Evolutionary conservation across 164 flowering plant species (phyloP).

Genomic region (Dillenia turbinata): DNA sequence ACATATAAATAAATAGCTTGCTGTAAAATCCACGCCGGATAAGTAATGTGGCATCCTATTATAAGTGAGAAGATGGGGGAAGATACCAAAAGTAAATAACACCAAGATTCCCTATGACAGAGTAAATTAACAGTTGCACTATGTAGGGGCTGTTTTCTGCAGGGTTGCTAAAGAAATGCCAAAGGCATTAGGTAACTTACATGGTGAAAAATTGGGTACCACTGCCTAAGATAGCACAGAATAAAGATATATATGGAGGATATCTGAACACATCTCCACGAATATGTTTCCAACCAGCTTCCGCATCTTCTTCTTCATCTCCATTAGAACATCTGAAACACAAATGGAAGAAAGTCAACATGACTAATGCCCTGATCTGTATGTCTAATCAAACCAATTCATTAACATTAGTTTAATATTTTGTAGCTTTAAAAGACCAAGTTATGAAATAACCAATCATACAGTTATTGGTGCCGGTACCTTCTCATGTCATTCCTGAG

Average conservation of each 20-base stretch:
- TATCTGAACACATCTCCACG: constrained; percentile 68
- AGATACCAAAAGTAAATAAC: too few relatives aligned
- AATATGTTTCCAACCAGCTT: constrained; percentile 65
- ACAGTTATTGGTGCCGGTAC: constrained; percentile 15
- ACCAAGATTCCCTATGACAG: too few relatives aligned
- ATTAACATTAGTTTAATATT: constrained; percentile 9
- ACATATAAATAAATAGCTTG: too few relatives aligned
- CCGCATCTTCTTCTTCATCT: constrained; percentile 63
- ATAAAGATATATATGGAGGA: constrained; percentile 47
- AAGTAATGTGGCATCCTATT: too few relatives aligned
- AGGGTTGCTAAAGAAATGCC: too few relatives aligned
- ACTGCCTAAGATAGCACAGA: constrained; percentile 64
- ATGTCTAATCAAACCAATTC: neutral
- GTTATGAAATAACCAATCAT: too few relatives aligned
- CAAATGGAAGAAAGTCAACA: constrained; percentile 5
- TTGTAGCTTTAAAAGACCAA: neutral
- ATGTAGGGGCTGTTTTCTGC: too few relatives aligned
- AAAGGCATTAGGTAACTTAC: constrained; percentile 33
- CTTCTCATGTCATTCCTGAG: constrained; percentile 62
- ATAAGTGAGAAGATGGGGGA: too few relatives aligned
- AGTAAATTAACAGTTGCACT: too few relatives aligned
- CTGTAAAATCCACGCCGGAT: too few relatives aligned
- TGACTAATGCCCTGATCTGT: neutral
- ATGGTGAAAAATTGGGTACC: constrained; percentile 64
- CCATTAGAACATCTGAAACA: constrained; percentile 45